Evolutionary conservation across 805 yeast species (phyloP), one percentile per base, ranked within the genome.

Genomic region (Maudiozyma turicensis): DNA sequence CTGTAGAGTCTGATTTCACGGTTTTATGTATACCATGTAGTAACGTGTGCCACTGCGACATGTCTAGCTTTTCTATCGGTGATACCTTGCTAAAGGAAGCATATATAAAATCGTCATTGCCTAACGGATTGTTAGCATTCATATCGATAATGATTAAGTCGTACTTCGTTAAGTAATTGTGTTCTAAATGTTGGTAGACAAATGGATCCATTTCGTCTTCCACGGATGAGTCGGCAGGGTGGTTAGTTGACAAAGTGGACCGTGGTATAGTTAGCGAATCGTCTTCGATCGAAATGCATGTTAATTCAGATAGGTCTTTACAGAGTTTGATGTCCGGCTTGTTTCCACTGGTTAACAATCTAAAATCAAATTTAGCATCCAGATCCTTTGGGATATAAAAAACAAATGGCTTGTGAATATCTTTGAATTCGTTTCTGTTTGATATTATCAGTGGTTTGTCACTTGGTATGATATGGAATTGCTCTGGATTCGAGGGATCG

Each of bases 121-220:
- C 8, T 8, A 20, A 15, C 5, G 6, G 41, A 31, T 51, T 43
- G 14, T 54, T 50, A 11, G 47, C 15, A 30, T 45, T 40, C 6
- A 71, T 74, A 7, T 74, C 74, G 39, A 82, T 64, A 0, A 82
- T 68, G 15, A 84, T 66, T 39, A 73, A 69, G 47, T 78, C 82
- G 55, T 70, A 82, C 8, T 65, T 59, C 0, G 67, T 41, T 8
- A 82, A 53, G 3, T 70, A 62, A 0, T 68, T 57, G 0, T 73
- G 55, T 10, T 71, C 67, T 7, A 76, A 62, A 47, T 72, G 72
- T 2, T 81, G 40, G 7, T 78, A 72, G 50, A 75, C 64, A 55
- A 77, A 80, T 5, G 86, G 82, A 2, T 54, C 35, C 3, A 59
- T 48, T 0, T 68, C 68, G 3, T 77, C 84, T n/a, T 77, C 83